Evolutionary conservation across 352 stramenopile genomes (phyloP).

Genomic region (Phytophthora fragariaefolia): DNA sequence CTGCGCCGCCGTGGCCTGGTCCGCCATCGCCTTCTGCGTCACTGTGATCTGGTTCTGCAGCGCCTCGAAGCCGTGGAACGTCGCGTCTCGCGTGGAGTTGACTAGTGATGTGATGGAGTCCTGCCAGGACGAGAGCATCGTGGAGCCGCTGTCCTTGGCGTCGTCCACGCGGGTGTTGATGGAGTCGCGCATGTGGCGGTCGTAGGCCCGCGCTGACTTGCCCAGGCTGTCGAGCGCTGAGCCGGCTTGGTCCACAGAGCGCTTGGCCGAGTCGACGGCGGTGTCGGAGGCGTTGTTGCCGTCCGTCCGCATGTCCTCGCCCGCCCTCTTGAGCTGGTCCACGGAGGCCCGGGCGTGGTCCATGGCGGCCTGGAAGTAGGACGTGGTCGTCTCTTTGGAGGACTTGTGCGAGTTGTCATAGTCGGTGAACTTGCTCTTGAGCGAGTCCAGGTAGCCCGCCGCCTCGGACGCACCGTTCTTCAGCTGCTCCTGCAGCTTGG

Average conservation of each 20-base stretch:
- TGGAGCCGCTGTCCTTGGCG: constrained; percentile 36
- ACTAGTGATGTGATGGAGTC: constrained; percentile 41
- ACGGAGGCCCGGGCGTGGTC: constrained; percentile 33
- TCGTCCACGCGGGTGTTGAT: constrained; percentile 26
- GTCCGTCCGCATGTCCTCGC: constrained; percentile 23
- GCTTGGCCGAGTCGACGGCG: constrained; percentile 30
- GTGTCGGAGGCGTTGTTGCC: constrained; percentile 35
- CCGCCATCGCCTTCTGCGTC: constrained; percentile 29
- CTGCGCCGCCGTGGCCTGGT: constrained; percentile 24
- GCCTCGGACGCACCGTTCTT: constrained; percentile 37
- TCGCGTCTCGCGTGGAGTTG: constrained; percentile 37
- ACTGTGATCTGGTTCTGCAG: constrained; percentile 44
- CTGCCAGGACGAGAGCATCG: constrained; percentile 23
- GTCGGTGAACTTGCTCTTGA: constrained; percentile 48
- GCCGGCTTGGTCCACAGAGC: constrained; percentile 41
- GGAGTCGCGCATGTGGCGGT: constrained; percentile 19
- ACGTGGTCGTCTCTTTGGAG: constrained; percentile 39
- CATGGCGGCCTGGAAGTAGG: constrained; percentile 48
- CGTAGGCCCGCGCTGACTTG: constrained; percentile 30
- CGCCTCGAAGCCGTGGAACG: constrained; percentile 46
- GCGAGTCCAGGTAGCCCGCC: constrained; percentile 40
- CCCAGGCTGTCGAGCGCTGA: constrained; percentile 37
- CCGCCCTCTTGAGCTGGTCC: constrained; percentile 29
- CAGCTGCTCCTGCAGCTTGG: constrained; percentile 48
- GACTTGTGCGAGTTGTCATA: constrained; percentile 53